Base-by-base conservation (phyloP, 2,329 filamentous ascomycete genomes). In the Apiospora koreana region DNA sequence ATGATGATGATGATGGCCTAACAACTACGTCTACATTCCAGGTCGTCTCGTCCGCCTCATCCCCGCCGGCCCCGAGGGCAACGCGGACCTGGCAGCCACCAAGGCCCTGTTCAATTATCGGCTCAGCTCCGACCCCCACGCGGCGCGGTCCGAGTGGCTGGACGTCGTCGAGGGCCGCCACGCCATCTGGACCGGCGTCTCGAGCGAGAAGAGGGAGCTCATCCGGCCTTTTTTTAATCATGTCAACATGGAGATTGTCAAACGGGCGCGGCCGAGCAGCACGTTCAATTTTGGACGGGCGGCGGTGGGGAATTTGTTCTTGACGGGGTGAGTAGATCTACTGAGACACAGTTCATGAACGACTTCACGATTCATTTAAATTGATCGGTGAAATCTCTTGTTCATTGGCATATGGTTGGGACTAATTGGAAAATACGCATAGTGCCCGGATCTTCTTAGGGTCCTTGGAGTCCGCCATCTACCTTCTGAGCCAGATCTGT, bases 21-120 rank as follows among this genome's bases (percentile, higher is more conserved):
- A 35, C 7, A n/a, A 46, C 5, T 21, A 18, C 43, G 43, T 3
- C 6, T 10, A 8, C 28, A 2, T 35, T 5, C 8, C 46, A 95
- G 93, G 93, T 81, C 92, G 96, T 75, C 88, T 98, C 6, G 94
- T 98, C 70, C 92, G 96, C 25, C 87, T 98, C 66, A 98, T 98
- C 72, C 95, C 95, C 0, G 54, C 67, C 2, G n/a, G 31, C 2
- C 64, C 64, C 28, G 88, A 91, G 72, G 80, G 85, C 25, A 81
- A 86, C 12, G 86, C 86, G 23, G 85, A 88, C 72, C 90, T 90
- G 43, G 86, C 87, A 1, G 93, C 94, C 5, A 92, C 97, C 76
- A 94, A 93, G 79, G 83, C 87, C 0, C 87, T 98, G 68, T 97
- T 98, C 86, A 98, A 97, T 78, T 90, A 98, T 78, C 91, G 95